A percentile compares a stretch with the other conserved stretches of the same genome.
phyloP scores from a whole-genome alignment of 257 asterid genomes.

The Anisodus tanguticus region DNA sequence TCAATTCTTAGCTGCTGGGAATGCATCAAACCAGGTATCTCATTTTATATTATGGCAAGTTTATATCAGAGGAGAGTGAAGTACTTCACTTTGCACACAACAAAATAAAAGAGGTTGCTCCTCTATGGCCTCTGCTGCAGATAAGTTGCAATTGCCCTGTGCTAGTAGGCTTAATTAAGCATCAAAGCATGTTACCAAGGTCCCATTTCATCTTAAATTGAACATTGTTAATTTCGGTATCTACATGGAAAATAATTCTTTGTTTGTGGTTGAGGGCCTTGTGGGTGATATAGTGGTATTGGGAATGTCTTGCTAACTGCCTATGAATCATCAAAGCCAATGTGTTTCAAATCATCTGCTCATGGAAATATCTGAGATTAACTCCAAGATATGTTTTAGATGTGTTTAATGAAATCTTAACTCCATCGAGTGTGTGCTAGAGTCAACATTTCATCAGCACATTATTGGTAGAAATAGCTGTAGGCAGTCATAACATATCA shows the following conservation, averaged over 20 bases:
- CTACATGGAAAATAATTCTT: background rate
- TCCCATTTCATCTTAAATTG: background rate
- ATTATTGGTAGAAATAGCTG: background rate
- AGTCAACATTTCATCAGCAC: background rate
- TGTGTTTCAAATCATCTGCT: background rate
- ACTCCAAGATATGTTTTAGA: background rate
- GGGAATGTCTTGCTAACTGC: background rate
- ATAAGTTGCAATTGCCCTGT: slow-evolving; percentile 6
- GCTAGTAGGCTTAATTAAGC: background rate
- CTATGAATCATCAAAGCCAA: background rate
- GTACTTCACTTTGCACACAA: background rate
- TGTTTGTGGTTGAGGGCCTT: background rate
- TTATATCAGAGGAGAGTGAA: background rate
- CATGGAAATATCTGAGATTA: background rate
- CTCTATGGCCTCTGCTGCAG: slow-evolving; percentile 11
- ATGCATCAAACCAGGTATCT: slow-evolving; percentile 67
- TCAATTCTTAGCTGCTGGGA: slow-evolving; percentile 79
- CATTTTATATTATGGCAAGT: background rate
- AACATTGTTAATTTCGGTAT: background rate
- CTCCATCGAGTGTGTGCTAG: background rate
- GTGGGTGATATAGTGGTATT: background rate
- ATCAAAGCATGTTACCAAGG: background rate
- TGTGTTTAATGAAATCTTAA: background rate
- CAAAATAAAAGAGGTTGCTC: background rate
- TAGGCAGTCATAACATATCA: background rate